phyloP scores from a whole-genome alignment of 305 asterid genomes.

The Solanum hybrid region DNA sequence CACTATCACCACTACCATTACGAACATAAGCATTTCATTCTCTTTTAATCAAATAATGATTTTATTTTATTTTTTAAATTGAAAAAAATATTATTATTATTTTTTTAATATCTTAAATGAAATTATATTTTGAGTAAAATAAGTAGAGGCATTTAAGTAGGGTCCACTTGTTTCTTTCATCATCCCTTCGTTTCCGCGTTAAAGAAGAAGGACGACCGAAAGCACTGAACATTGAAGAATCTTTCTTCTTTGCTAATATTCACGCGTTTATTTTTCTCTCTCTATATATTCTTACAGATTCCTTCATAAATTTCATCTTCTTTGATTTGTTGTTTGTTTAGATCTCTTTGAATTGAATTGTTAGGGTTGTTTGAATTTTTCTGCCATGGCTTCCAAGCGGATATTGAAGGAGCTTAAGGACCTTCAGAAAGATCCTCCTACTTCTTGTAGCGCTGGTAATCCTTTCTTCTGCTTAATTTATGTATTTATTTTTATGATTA shows the following conservation, averaged over 20 bases:
- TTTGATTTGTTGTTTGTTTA: too few relatives aligned
- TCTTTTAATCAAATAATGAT: too few relatives aligned
- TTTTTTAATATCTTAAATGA: background rate
- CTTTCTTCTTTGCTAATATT: background rate
- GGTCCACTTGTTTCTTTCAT: background rate
- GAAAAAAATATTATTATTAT: background rate
- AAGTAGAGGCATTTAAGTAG: background rate
- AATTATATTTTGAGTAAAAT: background rate
- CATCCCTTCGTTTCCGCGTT: background rate
- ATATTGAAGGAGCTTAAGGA: conserved; percentile 95
- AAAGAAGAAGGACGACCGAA: background rate
- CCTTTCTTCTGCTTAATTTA: background rate
- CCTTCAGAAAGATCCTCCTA: conserved; percentile 92
- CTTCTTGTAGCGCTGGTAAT: conserved; percentile 90
- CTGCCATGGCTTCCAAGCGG: conserved; percentile 73
- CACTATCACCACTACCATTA: background rate
- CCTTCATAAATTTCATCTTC: too few relatives aligned
- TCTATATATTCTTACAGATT: too few relatives aligned
- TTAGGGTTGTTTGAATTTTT: background rate
- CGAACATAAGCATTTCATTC: too few relatives aligned
- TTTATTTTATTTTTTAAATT: too few relatives aligned
- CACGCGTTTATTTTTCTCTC: background rate
- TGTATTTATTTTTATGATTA: background rate
- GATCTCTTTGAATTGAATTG: background rate
- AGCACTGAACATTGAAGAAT: background rate